phyloP scores from a whole-genome alignment of 257 asterid species.

The Solanum rostratum region DNA sequence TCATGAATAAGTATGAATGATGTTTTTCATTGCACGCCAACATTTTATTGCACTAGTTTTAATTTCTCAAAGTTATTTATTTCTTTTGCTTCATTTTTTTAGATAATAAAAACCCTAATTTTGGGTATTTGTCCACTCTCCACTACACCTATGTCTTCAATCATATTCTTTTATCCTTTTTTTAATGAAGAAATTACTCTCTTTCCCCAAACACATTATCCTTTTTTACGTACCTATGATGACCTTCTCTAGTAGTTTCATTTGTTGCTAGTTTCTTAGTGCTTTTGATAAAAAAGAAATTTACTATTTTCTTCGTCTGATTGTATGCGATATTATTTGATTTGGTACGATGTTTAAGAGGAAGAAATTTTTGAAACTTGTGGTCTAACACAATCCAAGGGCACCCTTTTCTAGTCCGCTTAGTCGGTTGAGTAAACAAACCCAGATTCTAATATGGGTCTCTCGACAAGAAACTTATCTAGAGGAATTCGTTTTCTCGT shows the following conservation, averaged over 20 bases:
- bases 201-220: background rate
- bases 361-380: too few species aligned
- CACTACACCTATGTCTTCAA: slow-evolving; percentile 1
- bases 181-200: background rate
- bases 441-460: too few species aligned
- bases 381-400: too few species aligned
- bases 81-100: background rate
- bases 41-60: slow-evolving; percentile 14
- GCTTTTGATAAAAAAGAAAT: too few species aligned
- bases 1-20: slow-evolving; percentile 12
- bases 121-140: slow-evolving; percentile 10
- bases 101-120: background rate
- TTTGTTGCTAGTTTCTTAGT: background rate
- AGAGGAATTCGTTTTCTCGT: too few species aligned
- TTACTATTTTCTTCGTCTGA: too few species aligned
- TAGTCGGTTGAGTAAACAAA: too few species aligned
- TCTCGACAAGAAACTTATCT: too few species aligned
- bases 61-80: background rate
- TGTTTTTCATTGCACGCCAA: slow-evolving; percentile 27
- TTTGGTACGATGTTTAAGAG: too few species aligned
- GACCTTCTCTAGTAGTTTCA: background rate
- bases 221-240: background rate
- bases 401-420: too few species aligned
- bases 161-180: slow-evolving; percentile 7
- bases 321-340: too few species aligned